phyloP scores from a whole-genome alignment of 164 flowering plant species.

The grape (Vitis vinifera) region ASM3070453v1 NC_081809.1:3189501-3190000 shows the following conservation, averaged over 20 bases:
- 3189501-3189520: constrained; percentile 11
- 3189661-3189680: constrained; percentile 18
- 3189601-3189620: constrained; percentile 16
- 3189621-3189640: constrained; percentile 41
- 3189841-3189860: constrained; percentile 35
- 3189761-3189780: constrained; percentile 5
- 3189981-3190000: constrained; percentile 6
- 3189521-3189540: constrained; percentile 23
- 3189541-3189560: constrained; percentile 28
- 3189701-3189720: constrained; percentile 36
- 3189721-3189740: constrained; percentile 4
- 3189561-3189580: constrained; percentile 38
- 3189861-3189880: constrained; percentile 20
- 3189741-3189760: background rate
- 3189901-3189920: constrained; percentile 15
- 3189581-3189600: constrained; percentile 37
- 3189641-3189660: constrained; percentile 20
- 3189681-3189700: constrained; percentile 16
- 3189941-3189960: constrained; percentile 18
- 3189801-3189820: constrained; percentile 46
- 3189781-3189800: constrained; percentile 22
- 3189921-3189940: constrained; percentile 26
- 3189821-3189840: constrained; percentile 54
- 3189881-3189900: constrained; percentile 20
- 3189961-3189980: constrained; percentile 6